A percentile compares a stretch with the other conserved stretches of the same genome.
Conservation (phyloP, 768 basidiomycete species). For the Tricholoma hemisulphureum region DNA sequence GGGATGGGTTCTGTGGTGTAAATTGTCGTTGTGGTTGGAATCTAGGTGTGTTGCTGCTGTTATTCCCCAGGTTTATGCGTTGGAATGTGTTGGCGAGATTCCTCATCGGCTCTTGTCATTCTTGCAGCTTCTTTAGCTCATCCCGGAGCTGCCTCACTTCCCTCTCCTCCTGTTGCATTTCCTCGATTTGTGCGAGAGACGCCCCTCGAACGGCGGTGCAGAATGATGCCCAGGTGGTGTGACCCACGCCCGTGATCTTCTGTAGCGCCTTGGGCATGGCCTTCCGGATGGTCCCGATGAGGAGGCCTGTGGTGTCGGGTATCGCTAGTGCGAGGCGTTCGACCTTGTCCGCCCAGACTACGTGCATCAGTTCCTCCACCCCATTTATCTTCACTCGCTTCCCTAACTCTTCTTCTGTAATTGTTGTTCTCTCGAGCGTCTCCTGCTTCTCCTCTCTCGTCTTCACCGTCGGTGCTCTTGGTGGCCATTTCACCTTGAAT, state of each 20-base stretch:
- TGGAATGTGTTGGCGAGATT: not conserved
- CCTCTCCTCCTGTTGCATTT: not conserved
- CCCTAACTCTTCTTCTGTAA: conserved; percentile 3
- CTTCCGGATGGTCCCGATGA: not conserved
- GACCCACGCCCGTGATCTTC: not conserved
- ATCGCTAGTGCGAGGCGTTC: not conserved
- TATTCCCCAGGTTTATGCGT: too few species aligned
- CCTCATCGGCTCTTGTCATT: not conserved
- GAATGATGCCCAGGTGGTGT: not conserved
- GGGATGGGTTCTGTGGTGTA: too few species aligned
- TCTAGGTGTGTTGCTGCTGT: not conserved
- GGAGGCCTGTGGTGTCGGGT: not conserved
- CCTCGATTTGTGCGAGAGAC: not conserved
- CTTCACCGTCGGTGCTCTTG: conserved; percentile 7
- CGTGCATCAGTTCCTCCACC: conserved; percentile 9
- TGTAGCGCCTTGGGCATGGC: not conserved
- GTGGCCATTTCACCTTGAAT: conserved; percentile 19
- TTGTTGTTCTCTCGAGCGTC: conserved; percentile 2
- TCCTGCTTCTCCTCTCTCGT: conserved; percentile 3
- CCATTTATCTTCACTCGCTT: not conserved
- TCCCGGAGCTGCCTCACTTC: not conserved
- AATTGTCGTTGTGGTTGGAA: too few species aligned
- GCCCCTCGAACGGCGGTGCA: not conserved
- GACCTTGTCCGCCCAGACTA: conserved; percentile 16
- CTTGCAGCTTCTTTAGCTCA: not conserved